Evolutionary conservation across 805 yeast species (phyloP).

Genomic region (Candida rishiriensis): DNA sequence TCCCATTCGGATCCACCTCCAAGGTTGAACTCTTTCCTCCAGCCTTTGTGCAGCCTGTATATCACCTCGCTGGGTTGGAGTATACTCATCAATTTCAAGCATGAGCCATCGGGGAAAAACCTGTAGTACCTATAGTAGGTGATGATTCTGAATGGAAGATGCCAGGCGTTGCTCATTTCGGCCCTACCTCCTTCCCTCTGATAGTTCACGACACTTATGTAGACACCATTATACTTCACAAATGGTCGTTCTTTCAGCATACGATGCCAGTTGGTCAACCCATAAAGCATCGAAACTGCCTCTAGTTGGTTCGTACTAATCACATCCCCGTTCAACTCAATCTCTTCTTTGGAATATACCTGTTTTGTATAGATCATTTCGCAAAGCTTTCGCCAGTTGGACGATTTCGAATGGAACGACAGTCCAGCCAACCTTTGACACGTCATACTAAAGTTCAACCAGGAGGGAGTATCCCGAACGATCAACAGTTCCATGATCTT

Average conservation of each 20-base stretch:
- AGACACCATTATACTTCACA: constrained; percentile 75
- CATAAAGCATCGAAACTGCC: constrained; percentile 37
- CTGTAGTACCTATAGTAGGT: constrained; percentile 85
- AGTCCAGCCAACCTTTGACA: constrained; percentile 54
- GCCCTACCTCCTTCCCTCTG: constrained; percentile 76
- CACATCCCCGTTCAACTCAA: constrained; percentile 30
- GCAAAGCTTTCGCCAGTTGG: constrained; percentile 49
- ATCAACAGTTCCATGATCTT: constrained; percentile 47
- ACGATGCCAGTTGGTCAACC: constrained; percentile 36
- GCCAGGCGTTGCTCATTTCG: constrained; percentile 62
- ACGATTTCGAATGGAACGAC: constrained; percentile 45
- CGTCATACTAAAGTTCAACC: constrained; percentile 57
- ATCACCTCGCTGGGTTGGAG: constrained; percentile 69
- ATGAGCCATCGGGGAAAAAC: constrained; percentile 74
- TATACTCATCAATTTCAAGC: constrained; percentile 64
- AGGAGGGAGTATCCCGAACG: constrained; percentile 49
- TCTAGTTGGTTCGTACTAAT: constrained; percentile 29
- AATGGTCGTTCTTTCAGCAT: constrained; percentile 69
- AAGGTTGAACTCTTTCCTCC: constrained; percentile 18
- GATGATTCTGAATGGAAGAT: constrained; percentile 73
- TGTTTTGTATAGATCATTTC: constrained; percentile 50
- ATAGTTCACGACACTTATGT: constrained; percentile 81
- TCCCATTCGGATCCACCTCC: constrained; percentile 24
- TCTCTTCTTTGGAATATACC: constrained; percentile 41
- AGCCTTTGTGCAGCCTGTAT: constrained; percentile 40